phyloP scores from a whole-genome alignment of 306 rosid species.

The Bauhinia variegata region DNA sequence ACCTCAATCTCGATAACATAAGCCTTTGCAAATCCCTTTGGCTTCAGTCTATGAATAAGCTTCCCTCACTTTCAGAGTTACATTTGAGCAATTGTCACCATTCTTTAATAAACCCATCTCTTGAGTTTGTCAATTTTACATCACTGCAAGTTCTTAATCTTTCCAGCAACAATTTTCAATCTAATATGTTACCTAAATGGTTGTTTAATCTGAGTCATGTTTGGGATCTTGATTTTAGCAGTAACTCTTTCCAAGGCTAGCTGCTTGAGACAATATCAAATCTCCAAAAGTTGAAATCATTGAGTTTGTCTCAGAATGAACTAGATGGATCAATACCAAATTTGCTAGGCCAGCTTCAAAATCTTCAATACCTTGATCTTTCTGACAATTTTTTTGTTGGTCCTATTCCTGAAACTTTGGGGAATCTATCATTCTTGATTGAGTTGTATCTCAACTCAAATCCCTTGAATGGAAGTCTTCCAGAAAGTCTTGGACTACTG shows the following conservation, averaged over 20 bases:
- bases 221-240: neutral
- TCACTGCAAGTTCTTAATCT: conserved; percentile 40
- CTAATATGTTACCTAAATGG: conserved; percentile 30
- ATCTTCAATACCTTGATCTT: too few relatives aligned
- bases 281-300: too few relatives aligned
- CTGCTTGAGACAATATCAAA: too few relatives aligned
- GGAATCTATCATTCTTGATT: too few relatives aligned
- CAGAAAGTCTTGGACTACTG: conserved; percentile 4
- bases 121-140: conserved; percentile 39
- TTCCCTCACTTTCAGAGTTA: conserved; percentile 42
- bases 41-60: conserved; percentile 10
- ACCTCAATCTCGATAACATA: neutral
- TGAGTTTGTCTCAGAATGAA: too few relatives aligned
- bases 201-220: conserved; percentile 30
- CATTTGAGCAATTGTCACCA: conserved; percentile 21
- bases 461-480: too few relatives aligned
- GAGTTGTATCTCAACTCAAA: too few relatives aligned
- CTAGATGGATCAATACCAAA: too few relatives aligned
- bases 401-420: too few relatives aligned
- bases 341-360: too few relatives aligned
- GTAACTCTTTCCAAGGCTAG: too few relatives aligned
- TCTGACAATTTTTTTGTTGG: too few relatives aligned
- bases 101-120: conserved; percentile 31
- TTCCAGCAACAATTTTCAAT: neutral
- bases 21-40: neutral